Conservation (phyloP, 2,329 filamentous ascomycete genomes). For the Trichoderma polysporum region DNA sequence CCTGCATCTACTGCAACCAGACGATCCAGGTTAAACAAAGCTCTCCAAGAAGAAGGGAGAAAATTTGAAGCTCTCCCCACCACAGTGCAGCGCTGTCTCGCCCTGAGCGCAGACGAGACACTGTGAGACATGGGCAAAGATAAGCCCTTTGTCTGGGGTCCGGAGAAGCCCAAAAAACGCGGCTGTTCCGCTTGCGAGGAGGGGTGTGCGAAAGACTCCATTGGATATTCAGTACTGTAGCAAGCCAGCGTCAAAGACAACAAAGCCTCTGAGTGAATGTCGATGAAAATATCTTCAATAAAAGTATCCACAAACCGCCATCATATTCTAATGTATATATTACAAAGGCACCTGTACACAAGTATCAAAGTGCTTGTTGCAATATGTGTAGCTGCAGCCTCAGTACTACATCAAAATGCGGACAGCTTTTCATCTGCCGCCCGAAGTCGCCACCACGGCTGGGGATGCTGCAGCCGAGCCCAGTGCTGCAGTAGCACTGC, state of each 20-base stretch:
- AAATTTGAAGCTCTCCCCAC: background rate
- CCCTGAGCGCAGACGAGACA: background rate
- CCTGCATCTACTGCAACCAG: background rate
- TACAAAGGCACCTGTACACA: background rate
- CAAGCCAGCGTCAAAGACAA: background rate
- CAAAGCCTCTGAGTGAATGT: background rate
- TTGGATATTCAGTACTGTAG: background rate
- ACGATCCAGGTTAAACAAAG: background rate
- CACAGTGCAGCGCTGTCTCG: background rate
- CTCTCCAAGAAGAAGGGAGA: background rate
- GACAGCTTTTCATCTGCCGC: background rate
- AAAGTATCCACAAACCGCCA: background rate
- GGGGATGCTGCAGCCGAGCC: background rate
- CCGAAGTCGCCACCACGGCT: slow-evolving; percentile 3
- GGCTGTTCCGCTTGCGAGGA: background rate
- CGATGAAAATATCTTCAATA: background rate
- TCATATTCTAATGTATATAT: background rate
- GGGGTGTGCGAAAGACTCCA: background rate
- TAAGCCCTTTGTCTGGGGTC: background rate
- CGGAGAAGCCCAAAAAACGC: background rate
- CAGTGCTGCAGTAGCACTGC: background rate
- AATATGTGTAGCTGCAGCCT: too few relatives aligned
- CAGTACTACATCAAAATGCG: background rate
- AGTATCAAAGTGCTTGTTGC: background rate
- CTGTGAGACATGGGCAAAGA: background rate